Conservation (phyloP, 768 basidiomycete species). For the Fomitopsis pulvina region DNA sequence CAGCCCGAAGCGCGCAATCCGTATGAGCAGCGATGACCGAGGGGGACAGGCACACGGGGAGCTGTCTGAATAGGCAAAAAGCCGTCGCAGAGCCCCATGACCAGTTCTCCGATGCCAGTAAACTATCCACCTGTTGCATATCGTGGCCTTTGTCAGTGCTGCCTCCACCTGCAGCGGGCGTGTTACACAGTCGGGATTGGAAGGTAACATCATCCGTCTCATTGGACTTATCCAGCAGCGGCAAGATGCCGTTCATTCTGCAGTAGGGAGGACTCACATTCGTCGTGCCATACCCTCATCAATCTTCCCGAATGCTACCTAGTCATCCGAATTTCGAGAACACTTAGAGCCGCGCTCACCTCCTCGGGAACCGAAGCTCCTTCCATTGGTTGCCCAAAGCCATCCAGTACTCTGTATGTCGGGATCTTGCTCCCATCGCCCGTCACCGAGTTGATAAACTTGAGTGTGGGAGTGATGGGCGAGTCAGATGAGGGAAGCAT, state of each 20-base stretch:
- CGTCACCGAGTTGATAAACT: constrained; percentile 78
- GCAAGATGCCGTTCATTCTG: background rate
- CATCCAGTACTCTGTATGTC: constrained; percentile 82
- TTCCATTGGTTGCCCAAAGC: constrained; percentile 64
- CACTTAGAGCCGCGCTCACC: background rate
- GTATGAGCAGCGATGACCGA: too few relatives aligned
- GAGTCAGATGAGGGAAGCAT: constrained; percentile 41
- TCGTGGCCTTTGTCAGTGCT: too few relatives aligned
- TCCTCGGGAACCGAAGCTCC: constrained; percentile 73
- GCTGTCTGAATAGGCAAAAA: too few relatives aligned
- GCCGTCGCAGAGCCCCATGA: too few relatives aligned
- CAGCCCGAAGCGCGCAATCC: too few relatives aligned
- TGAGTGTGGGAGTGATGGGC: constrained; percentile 60
- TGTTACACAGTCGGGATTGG: too few relatives aligned
- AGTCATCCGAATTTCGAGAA: background rate
- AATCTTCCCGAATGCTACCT: constrained; percentile 36
- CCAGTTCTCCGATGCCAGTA: too few relatives aligned
- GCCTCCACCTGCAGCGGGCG: too few relatives aligned
- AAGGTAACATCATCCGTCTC: too few relatives aligned
- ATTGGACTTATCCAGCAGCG: too few relatives aligned
- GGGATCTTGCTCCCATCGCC: constrained; percentile 62
- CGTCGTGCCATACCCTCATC: constrained; percentile 60
- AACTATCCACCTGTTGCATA: too few relatives aligned
- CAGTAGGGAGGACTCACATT: constrained; percentile 34
- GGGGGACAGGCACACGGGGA: too few relatives aligned